These are phyloP conservation scores for Pseudogymnoascus sp. DNA, from an alignment of 2,329 filamentous ascomycete genomes.

Conservation along the genomic window DNA sequence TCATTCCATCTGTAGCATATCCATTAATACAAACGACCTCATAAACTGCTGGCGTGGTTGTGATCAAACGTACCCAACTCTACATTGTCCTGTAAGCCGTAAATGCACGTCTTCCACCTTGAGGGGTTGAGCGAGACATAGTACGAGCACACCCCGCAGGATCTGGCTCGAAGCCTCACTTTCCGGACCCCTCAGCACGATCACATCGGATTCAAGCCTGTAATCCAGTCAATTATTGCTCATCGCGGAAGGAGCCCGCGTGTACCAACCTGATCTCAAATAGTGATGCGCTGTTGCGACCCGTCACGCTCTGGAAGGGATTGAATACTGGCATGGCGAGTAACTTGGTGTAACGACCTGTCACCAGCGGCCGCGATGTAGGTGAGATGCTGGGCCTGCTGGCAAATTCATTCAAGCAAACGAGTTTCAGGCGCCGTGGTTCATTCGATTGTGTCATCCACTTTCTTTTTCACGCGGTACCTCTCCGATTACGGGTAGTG, in stretches of 20 bases:
- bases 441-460: constrained; percentile 7
- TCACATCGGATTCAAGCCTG: constrained; percentile 70
- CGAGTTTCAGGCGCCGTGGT: neutral
- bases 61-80: constrained; percentile 50
- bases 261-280: constrained; percentile 30
- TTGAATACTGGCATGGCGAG: constrained; percentile 27
- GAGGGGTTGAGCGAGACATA: constrained; percentile 62
- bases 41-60: neutral
- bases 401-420: constrained; percentile 6
- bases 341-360: neutral
- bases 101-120: constrained; percentile 67
- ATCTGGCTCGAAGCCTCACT: constrained; percentile 69
- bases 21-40: neutral
- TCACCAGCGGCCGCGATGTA: constrained; percentile 2
- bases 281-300: constrained; percentile 27
- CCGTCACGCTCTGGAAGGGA: constrained; percentile 26
- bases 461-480: constrained; percentile 6
- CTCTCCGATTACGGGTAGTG: constrained; percentile 7
- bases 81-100: constrained; percentile 60
- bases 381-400: neutral
- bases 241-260: constrained; percentile 6
- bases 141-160: constrained; percentile 63
- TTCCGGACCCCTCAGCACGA: constrained; percentile 68
- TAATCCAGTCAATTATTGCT: constrained; percentile 12
- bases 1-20: constrained; percentile 41